Conservation (phyloP, 257 asterid genomes). For the Penstemon davidsonii region DNA sequence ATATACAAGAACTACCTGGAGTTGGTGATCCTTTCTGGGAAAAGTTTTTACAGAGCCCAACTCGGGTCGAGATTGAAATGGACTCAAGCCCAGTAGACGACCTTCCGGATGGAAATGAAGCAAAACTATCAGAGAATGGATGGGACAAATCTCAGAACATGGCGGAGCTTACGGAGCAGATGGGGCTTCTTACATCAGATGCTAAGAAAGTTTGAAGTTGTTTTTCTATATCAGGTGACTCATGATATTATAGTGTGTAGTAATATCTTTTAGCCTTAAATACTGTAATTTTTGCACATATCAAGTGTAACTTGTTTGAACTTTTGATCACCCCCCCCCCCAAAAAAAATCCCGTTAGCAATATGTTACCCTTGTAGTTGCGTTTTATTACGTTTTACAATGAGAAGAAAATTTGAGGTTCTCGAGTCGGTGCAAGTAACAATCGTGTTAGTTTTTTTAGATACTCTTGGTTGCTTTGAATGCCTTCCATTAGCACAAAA, state of each 20-base stretch:
- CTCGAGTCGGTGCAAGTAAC: background rate
- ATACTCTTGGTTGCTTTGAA: background rate
- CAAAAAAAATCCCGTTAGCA: no score
- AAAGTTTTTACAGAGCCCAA: slow-evolving; percentile 66
- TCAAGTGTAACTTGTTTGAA: slow-evolving; percentile 12
- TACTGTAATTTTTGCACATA: slow-evolving; percentile 32
- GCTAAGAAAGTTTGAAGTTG: slow-evolving; percentile 42
- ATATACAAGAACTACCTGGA: slow-evolving; percentile 67
- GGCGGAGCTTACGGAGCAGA: slow-evolving; percentile 78
- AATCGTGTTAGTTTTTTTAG: no score
- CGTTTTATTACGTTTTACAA: background rate
- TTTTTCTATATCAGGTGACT: slow-evolving; percentile 19
- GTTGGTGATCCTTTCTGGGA: slow-evolving; percentile 84
- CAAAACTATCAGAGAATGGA: slow-evolving; percentile 44
- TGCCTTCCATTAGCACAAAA: background rate
- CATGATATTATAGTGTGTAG: slow-evolving; percentile 21
- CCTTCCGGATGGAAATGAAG: slow-evolving; percentile 38
- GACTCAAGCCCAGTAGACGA: slow-evolving; percentile 43
- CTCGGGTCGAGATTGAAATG: slow-evolving; percentile 42
- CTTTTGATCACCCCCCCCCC: background rate
- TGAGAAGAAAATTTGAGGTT: background rate
- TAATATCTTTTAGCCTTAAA: slow-evolving; percentile 27
- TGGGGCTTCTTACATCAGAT: slow-evolving; percentile 79
- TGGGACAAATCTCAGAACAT: slow-evolving; percentile 59
- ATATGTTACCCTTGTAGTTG: background rate